Evolutionary conservation across 2,329 filamentous ascomycete species (phyloP), one percentile per base, ranked within the genome.

Genomic region (Colletotrichum limetticola): DNA sequence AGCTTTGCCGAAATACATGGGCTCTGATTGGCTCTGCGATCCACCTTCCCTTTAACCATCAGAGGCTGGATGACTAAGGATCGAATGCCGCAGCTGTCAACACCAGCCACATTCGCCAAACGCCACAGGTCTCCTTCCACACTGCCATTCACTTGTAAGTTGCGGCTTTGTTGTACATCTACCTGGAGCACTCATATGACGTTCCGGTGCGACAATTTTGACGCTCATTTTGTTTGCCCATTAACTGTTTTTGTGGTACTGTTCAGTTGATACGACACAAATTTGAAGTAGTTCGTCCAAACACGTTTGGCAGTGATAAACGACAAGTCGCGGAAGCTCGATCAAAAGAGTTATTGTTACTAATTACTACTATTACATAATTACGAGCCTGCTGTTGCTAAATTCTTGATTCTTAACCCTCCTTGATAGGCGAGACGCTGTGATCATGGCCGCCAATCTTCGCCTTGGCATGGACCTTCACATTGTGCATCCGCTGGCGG

Each of bases 341-440:
- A 52, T 22, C 26, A 16, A 46, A 19, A 6, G 28, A 30, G 16
- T 49, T 28, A 5, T 26, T 30, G 14, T 2, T 57, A 26, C 32
- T 14, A 24, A 30, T 42, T 28, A 19, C 26, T 57, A 46, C 4
- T 16, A 16, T 30, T 24, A 65, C 24, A 42, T 22, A 19, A 30
- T 24, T 65, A 57, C 16, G 19, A 16, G 55, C 19, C 26, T 28
- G 9, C 16, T 26, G 24, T 56, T 26, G 8, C 62, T 46, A 4
- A 30, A 11, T 30, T 6, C 22, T 8, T 24, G 3, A 32, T 8
- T 22, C 19, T 65, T 35, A 57, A 30, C 53, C 74, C 53, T 82
- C 80, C 81, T 83, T 83, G 80, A 79, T 53, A 62, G 24, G 32
- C 42, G 71, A 52, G 12, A 56, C 57, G 12, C 24, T n/a, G 6